Evolutionary conservation across 139 green algal species (phyloP), one percentile per base, ranked within the genome.

Genomic region (Chlorella sorokiniana): DNA sequence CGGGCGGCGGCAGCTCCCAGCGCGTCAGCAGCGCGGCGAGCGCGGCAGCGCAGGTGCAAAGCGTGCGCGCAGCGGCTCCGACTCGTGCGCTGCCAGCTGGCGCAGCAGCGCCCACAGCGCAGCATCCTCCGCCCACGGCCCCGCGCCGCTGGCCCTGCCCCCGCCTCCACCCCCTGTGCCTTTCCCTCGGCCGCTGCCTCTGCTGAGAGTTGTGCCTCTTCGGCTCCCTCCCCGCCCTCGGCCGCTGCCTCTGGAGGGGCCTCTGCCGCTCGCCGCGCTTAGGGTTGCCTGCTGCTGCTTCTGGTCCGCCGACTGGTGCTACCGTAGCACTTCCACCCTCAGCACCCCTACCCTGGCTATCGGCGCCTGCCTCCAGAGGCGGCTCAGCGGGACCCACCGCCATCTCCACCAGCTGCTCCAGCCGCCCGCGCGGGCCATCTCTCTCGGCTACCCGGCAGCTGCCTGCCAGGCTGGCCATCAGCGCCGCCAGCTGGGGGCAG

Each of bases 21-120:
- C 9, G 67, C 22, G 29, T 62, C 56, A 29, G 56, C 96, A 74
- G 41, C 75, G 70, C 42, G 94, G 86, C 48, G 96, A 75, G 41
- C 90, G 70, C 54, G 90, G 84, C 31, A 97, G 84, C 81, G 91
- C 93, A 1, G 90, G 87, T 41, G 82, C 80, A 62, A 94, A 94
- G n/a, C 85, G 81, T 14, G 74, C 82, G 48, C 90, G 90, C 52
- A 93, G 76, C 23, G 51, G 65, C 56, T 87, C 54, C 41, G 81
- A 85, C 31, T 93, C 88, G 22, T 94, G 87, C 63, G 87, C 86
- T 18, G 69, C 84, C 41, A 93, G 68, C 81, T 93, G 90, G 44
- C 89, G 85, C 69, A 94, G 56, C 87, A 97, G 89, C 88, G 96
- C 96, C 85, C 94, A 96, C 37, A 93, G 84, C 74, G 97, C 87